Evolutionary conservation across 495 filamentous ascomycete species (phyloP).

Genomic region (Podospora comata): DNA sequence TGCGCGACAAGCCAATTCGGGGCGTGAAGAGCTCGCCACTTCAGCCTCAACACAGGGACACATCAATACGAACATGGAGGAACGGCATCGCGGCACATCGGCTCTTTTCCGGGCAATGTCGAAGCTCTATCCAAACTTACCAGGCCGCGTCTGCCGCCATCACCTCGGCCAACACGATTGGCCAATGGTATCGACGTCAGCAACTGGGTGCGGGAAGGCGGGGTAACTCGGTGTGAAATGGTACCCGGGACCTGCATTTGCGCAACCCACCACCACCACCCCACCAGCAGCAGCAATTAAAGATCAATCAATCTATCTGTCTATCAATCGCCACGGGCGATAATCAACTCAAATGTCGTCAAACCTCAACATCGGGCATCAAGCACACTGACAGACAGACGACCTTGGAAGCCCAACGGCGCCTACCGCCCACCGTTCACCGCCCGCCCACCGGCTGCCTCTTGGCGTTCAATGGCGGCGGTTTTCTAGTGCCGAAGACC

Average conservation of each 20-base stretch:
- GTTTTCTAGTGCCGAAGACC: not conserved
- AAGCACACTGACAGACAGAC: too few relatives aligned
- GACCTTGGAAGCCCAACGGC: too few relatives aligned
- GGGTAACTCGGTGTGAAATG: not conserved
- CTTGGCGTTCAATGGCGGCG: not conserved
- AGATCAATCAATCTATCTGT: too few relatives aligned
- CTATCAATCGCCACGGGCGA: not conserved
- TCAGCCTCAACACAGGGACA: constrained; percentile 4
- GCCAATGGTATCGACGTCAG: not conserved
- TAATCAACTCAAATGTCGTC: not conserved
- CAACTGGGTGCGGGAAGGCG: not conserved
- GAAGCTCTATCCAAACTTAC: not conserved
- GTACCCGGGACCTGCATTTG: too few relatives aligned
- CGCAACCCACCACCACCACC: too few relatives aligned
- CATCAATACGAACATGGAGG: not conserved
- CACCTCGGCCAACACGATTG: not conserved
- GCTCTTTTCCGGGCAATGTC: not conserved
- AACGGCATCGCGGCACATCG: constrained; percentile 1
- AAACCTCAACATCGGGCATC: not conserved
- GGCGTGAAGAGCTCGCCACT: not conserved
- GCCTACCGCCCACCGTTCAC: too few relatives aligned
- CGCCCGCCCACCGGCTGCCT: too few relatives aligned
- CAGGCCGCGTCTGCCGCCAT: not conserved
- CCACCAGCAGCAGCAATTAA: too few relatives aligned
- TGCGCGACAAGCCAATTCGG: not conserved